phyloP scores from a whole-genome alignment of 257 asterid species.

The Rhazya stricta region DNA sequence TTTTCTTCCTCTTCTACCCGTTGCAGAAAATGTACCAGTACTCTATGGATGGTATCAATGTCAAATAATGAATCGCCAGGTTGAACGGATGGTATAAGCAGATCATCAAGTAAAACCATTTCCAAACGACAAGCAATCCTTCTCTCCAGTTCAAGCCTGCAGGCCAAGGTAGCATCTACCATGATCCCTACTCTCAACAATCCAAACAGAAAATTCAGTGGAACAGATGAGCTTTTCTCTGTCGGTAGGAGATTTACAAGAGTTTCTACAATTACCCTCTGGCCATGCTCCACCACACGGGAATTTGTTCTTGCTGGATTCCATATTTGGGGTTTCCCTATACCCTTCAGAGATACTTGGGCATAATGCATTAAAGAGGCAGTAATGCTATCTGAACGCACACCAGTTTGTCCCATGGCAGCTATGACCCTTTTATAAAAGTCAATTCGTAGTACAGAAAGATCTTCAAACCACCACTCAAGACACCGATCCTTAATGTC shows the following conservation, averaged over 20 bases:
- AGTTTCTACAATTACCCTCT: slow-evolving; percentile 39
- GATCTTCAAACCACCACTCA: slow-evolving; percentile 73
- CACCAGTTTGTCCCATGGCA: slow-evolving; percentile 47
- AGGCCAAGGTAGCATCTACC: slow-evolving; percentile 44
- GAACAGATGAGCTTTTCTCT: slow-evolving; percentile 44
- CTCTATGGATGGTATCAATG: slow-evolving; percentile 45
- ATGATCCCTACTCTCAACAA: slow-evolving; percentile 53
- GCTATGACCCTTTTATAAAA: slow-evolving; percentile 42
- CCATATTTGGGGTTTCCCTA: slow-evolving; percentile 57
- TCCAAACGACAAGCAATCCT: slow-evolving; percentile 49
- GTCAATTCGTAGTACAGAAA: slow-evolving; percentile 35
- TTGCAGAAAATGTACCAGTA: slow-evolving; percentile 54
- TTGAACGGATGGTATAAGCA: slow-evolving; percentile 48
- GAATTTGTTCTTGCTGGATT: slow-evolving; percentile 39
- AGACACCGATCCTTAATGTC: slow-evolving; percentile 36
- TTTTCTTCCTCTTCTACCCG: slow-evolving; percentile 50
- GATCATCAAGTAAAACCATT: slow-evolving; percentile 55
- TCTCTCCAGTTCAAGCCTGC: slow-evolving; percentile 52
- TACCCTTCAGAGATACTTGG: slow-evolving; percentile 41
- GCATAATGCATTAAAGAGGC: slow-evolving; percentile 61
- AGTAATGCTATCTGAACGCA: slow-evolving; percentile 42
- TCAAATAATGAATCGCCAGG: slow-evolving; percentile 56
- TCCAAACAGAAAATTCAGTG: slow-evolving; percentile 49
- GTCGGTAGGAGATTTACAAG: slow-evolving; percentile 45
- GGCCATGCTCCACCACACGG: slow-evolving; percentile 27